phyloP scores from a whole-genome alignment of 345 rosid species.

The Cardamine chenopodiifolia region DNA sequence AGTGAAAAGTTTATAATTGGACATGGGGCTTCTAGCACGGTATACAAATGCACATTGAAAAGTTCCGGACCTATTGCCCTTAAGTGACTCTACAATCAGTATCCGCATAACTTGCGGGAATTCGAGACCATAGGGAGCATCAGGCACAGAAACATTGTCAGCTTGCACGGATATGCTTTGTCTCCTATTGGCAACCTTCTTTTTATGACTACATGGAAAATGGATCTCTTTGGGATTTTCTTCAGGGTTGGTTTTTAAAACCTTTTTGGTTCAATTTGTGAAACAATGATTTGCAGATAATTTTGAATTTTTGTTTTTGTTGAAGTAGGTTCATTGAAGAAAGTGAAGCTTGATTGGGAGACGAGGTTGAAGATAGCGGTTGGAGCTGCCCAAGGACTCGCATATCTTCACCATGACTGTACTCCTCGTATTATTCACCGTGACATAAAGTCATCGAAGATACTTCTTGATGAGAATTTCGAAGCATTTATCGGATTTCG shows the following conservation, averaged over 20 bases:
- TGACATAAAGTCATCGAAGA: conserved; percentile 92
- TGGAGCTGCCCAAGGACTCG: conserved; percentile 95
- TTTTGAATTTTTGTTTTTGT: neutral
- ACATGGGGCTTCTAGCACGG: conserved; percentile 90
- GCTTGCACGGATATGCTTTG: conserved; percentile 86
- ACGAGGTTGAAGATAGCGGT: conserved; percentile 81
- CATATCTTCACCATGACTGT: conserved; percentile 97
- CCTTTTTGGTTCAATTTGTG: neutral
- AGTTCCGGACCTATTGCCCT: conserved; percentile 89
- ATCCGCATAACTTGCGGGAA: conserved; percentile 62
- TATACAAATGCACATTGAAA: conserved; percentile 77
- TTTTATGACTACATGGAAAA: conserved; percentile 93
- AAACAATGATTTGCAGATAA: neutral
- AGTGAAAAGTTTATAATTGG: conserved; percentile 76
- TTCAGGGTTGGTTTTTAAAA: conserved; percentile 59
- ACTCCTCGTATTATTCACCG: conserved; percentile 87
- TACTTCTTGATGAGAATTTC: conserved; percentile 81
- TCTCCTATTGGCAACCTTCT: conserved; percentile 83
- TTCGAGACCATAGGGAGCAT: conserved; percentile 93
- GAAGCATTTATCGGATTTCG: conserved; percentile 89
- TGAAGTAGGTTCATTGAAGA: conserved; percentile 62
- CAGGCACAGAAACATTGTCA: conserved; percentile 86
- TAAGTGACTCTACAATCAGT: conserved; percentile 79
- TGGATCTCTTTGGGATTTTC: conserved; percentile 96
- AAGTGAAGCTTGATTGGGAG: conserved; percentile 96